These are phyloP conservation scores for Solanum paucissectum DNA, from an alignment of 257 asterid genomes.

Conservation along the genomic window DNA sequence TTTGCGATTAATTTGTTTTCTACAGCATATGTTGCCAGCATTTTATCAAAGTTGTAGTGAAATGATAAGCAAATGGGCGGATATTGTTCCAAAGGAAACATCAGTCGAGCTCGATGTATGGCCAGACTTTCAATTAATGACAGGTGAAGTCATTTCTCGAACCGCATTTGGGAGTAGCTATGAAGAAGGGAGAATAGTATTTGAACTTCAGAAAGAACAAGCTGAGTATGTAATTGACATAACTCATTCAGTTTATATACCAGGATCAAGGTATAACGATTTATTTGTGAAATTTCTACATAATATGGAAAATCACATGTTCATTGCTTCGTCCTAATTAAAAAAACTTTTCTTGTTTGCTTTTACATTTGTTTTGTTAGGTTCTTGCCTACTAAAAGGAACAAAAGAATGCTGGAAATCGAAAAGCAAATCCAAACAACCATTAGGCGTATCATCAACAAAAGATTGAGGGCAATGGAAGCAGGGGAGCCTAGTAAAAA, in stretches of 20 bases:
- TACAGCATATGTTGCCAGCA: conserved; percentile 30
- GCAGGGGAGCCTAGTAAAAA: background rate
- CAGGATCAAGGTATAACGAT: conserved; percentile 29
- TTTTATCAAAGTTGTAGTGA: conserved; percentile 23
- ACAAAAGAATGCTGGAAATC: conserved; percentile 11
- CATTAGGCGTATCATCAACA: too few relatives aligned
- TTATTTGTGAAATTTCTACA: background rate
- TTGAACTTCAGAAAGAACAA: conserved; percentile 31
- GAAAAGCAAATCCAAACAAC: background rate
- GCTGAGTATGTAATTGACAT: conserved; percentile 9
- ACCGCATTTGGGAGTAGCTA: conserved; percentile 43
- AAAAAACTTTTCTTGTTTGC: background rate
- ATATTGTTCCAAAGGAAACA: conserved; percentile 1
- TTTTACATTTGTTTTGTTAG: background rate
- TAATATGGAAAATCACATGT: too few relatives aligned
- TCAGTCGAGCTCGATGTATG: conserved; percentile 26
- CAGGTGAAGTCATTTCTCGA: conserved; percentile 32
- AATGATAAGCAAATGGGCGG: conserved; percentile 29
- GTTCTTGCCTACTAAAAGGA: conserved; percentile 32
- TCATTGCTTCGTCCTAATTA: too few relatives aligned
- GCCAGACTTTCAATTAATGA: conserved; percentile 23
- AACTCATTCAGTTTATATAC: conserved; percentile 14
- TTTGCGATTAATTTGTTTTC: too few relatives aligned
- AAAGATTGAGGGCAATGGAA: too few relatives aligned
- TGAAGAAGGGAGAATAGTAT: conserved; percentile 35